Conservation (phyloP, 2,329 filamentous ascomycete genomes). For the Xylariaceae sp. region DNA sequence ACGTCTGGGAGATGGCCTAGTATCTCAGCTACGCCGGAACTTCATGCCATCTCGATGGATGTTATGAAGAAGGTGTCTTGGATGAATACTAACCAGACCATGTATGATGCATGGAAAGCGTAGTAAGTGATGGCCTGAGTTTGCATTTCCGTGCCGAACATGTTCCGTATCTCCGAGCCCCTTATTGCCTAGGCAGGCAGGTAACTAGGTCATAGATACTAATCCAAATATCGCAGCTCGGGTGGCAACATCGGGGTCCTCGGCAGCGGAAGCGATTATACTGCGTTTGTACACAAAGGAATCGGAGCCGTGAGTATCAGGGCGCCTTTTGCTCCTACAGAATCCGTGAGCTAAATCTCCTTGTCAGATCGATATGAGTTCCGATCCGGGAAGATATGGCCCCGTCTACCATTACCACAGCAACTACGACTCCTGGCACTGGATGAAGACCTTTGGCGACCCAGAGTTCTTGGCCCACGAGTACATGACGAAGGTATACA, state of each 20-base stretch:
- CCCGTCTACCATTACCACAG: constrained; percentile 70
- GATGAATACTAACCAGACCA: constrained; percentile 41
- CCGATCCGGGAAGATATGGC: constrained; percentile 38
- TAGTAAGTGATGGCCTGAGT: constrained; percentile 15
- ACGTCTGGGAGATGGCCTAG: constrained; percentile 51
- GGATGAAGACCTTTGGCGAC: constrained; percentile 78
- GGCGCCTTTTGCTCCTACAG: constrained; percentile 31
- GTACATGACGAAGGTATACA: constrained; percentile 48
- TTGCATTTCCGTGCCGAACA: no score
- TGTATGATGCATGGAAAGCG: constrained; percentile 39
- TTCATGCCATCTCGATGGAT: constrained; percentile 60
- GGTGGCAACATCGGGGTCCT: constrained; percentile 50
- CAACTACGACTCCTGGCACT: constrained; percentile 79
- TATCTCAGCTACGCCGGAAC: constrained; percentile 57
- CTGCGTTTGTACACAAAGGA: constrained; percentile 55
- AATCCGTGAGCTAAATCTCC: constrained; percentile 4
- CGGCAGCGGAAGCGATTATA: constrained; percentile 63
- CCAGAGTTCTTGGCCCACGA: constrained; percentile 55
- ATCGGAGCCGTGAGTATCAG: constrained; percentile 35
- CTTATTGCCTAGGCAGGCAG: no score
- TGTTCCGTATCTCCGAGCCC: no score
- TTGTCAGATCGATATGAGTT: constrained; percentile 52
- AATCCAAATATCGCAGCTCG: constrained; percentile 11
- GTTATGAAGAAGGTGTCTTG: constrained; percentile 56
- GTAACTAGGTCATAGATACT: background rate